Evolutionary conservation across 352 stramenopile species (phyloP), one percentile per base, ranked within the genome.

Genomic region (Pythium coloratum): DNA sequence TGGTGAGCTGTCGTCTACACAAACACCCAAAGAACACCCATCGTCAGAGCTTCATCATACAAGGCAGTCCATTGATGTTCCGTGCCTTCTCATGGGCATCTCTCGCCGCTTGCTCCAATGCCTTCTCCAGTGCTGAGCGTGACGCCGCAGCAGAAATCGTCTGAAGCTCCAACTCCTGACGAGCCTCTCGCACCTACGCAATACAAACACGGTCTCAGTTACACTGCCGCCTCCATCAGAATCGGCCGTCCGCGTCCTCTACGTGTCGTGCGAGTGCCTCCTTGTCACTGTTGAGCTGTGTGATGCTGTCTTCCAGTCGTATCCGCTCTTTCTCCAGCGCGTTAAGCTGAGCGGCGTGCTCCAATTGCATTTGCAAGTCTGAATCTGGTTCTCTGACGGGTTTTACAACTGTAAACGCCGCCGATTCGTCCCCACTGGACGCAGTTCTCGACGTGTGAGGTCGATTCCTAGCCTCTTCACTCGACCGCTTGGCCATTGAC

Each of bases 251-350:
- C 3, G 49, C 12, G 4, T 8, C 36, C 6, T 13, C 2, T 14
- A 69, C 63, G 46, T 69, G 46, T 33, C 24, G 20, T 3, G 8
- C 18, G 0, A 64, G 16, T 0, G 46, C 13, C 5, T 46, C 68
- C 53, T 38, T 34, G 33, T 68, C 60, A 1, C 44, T 7, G 3
- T 64, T 26, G 6, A 62, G 46, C 5, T 61, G 44, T 18, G 47
- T 12, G 24, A 72, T 55, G n/a, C 18, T 46, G 0, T 34, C 40
- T 8, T 73, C 53, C 20, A 77, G 51, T 12, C 28, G 32, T 12
- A 40, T 16, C 6, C 73, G 50, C 26, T 75, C 53, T 53, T 54
- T 67, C 50, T 77, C 66, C 9, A 78, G 40, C 0, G 18, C 46
- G 14, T 58, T 40, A 14, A 65, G 55, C 18, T 38, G 59, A 9